Evolutionary conservation across 2,329 filamentous ascomycete genomes (phyloP).

Genomic region (Pseudogymnoascus pannorum): DNA sequence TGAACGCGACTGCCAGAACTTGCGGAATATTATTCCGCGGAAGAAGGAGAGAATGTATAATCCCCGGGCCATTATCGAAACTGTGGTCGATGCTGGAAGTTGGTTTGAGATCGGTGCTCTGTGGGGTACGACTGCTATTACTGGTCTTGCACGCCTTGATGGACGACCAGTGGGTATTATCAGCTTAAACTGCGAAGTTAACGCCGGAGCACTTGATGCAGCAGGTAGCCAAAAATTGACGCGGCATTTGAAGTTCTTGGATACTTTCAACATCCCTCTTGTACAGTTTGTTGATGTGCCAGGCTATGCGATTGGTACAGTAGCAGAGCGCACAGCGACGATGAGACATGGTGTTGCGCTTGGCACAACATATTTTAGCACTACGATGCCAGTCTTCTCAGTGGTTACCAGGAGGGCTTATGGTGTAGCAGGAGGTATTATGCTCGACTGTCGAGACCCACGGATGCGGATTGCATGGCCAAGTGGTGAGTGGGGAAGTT

Average conservation of each 20-base stretch:
- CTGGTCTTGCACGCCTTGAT: constrained; percentile 50
- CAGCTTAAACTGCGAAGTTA: constrained; percentile 53
- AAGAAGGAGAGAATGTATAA: constrained; percentile 54
- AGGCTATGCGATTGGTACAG: constrained; percentile 56
- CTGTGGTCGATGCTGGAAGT: constrained; percentile 46
- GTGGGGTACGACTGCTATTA: constrained; percentile 56
- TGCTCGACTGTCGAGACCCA: constrained; percentile 55
- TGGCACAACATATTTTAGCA: constrained; percentile 54
- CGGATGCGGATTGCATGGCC: constrained; percentile 57
- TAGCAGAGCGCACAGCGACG: constrained; percentile 54
- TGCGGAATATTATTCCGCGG: constrained; percentile 51
- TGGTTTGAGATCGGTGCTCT: constrained; percentile 59
- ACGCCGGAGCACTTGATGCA: constrained; percentile 54
- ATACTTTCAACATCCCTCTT: constrained; percentile 58
- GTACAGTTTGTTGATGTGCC: constrained; percentile 57
- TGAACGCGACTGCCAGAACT: constrained; percentile 38
- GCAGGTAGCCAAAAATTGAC: constrained; percentile 54
- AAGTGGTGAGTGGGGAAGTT: constrained; percentile 52
- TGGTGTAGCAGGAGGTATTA: constrained; percentile 57
- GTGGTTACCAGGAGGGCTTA: constrained; percentile 54
- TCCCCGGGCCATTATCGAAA: constrained; percentile 47
- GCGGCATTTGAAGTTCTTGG: constrained; percentile 53
- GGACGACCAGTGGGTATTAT: constrained; percentile 53
- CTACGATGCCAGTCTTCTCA: constrained; percentile 54
- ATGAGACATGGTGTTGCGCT: constrained; percentile 59